Evolutionary conservation across 306 rosid genomes (phyloP), one percentile per base, ranked within the genome.

Genomic region (Chamaecrista fasciculata): DNA sequence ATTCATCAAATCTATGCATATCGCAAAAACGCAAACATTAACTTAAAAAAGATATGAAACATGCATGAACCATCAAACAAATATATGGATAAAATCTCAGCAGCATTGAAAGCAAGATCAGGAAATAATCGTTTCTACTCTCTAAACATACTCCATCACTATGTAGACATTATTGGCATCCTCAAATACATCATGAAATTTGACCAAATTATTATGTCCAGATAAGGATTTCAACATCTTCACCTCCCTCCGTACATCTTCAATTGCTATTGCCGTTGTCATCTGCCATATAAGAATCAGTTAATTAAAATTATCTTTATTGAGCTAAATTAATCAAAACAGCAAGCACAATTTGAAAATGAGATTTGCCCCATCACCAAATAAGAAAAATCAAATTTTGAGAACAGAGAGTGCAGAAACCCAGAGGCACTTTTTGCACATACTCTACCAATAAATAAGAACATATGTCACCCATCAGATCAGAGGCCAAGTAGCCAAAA

Each of bases 221-320:
- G 97, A 85, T 80, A 94, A 84, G 66, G 86, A 92, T 76, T 88
- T 94, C 89, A 94, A 82, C 84, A 94, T 90, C 76, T 88, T 90
- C 82, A 90, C 97, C 84, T 94, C 98, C 84, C 97, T 86, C 23
- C 97, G 85, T 50, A 88, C 96, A 83, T 94, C 98, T 82, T 94
- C 98, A 64, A 94, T 85, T 29, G 95, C 91, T 82, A 94, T 89
- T 18, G 97, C 94, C 0, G 97, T 85, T 42, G 94, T 86, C 97
- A 94, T 90, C 98, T 94, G 97, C 75, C 52, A 78, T 52, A 50
- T 23, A 81, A 65, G 71, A 82, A 57, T 34, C 47, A 34, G 42
- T 82, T 58, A 69, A 62, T 24, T 56, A 44, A 55, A 24, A 3
- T 63, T 62, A 29, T 44, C 62, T 62, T 42, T 53, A 23, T 34